Conservation (phyloP, 768 basidiomycete genomes). For the Tulasnella sp. region DNA sequence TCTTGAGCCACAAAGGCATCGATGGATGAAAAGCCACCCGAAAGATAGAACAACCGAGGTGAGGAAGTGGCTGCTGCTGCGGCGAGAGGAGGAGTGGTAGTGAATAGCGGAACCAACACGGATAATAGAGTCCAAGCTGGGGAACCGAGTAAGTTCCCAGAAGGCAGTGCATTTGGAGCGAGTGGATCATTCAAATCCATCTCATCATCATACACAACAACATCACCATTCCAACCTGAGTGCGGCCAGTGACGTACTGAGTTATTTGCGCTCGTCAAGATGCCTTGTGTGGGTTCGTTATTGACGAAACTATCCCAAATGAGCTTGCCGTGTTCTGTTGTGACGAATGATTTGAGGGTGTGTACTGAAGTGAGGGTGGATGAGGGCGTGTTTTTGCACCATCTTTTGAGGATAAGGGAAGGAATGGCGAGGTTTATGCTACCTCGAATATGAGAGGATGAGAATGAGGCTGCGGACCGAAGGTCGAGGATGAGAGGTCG, state of each 20-base stretch:
- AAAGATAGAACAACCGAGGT: no score
- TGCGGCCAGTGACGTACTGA: neutral
- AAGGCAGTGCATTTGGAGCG: no score
- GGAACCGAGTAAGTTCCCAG: no score
- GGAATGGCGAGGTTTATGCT: slow-evolving; percentile 82
- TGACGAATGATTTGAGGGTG: slow-evolving; percentile 66
- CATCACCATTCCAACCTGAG: slow-evolving; percentile 53
- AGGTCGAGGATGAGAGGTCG: slow-evolving; percentile 74
- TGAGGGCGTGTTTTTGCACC: slow-evolving; percentile 53
- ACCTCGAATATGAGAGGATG: slow-evolving; percentile 47
- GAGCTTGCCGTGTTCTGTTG: slow-evolving; percentile 57
- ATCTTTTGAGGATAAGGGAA: slow-evolving; percentile 78
- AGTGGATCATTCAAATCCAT: slow-evolving; percentile 50
- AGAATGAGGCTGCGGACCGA: slow-evolving; percentile 52
- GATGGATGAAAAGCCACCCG: no score
- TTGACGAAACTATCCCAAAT: slow-evolving; percentile 54
- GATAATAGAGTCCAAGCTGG: no score
- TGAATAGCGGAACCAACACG: no score
- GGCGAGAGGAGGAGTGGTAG: no score
- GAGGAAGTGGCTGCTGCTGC: no score
- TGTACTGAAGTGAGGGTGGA: slow-evolving; percentile 35
- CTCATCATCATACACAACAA: slow-evolving; percentile 65
- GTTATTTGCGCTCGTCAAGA: slow-evolving; percentile 23
- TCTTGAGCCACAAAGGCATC: no score
- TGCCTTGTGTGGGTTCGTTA: slow-evolving; percentile 22